Evolutionary conservation across 352 stramenopile species (phyloP).

Genomic region (Pythium scleroteichum): DNA sequence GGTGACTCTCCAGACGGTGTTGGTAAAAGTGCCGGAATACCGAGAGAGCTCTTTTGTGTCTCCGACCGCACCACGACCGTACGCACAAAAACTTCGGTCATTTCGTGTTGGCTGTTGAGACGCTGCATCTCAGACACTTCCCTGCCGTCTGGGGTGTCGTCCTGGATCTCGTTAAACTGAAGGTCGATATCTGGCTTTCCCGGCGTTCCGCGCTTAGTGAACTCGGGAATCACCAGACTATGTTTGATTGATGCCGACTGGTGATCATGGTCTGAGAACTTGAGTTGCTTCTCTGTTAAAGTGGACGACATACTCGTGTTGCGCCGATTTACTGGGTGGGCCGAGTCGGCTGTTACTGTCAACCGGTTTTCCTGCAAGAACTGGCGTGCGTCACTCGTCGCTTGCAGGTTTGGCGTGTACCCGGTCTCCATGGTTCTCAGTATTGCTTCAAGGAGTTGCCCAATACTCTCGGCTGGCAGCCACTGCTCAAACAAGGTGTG

Average conservation of each 20-base stretch:
- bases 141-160: not conserved
- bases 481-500: conserved; percentile 65
- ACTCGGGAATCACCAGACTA: conserved; percentile 16
- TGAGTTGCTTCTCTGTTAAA: conserved; percentile 3
- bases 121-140: conserved; percentile 23
- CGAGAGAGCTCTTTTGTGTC: conserved; percentile 7
- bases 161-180: conserved; percentile 21
- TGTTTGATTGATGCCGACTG: not conserved
- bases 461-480: conserved; percentile 54
- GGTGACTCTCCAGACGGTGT: not conserved
- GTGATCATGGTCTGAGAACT: not conserved
- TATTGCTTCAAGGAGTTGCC: conserved; percentile 60
- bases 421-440: conserved; percentile 73
- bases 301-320: conserved; percentile 1
- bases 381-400: conserved; percentile 53
- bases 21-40: not conserved
- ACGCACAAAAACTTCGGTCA: conserved; percentile 53
- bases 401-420: conserved; percentile 41
- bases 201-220: conserved; percentile 1
- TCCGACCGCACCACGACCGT: conserved; percentile 22
- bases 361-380: conserved; percentile 59
- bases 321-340: conserved; percentile 1
- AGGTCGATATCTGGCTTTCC: conserved; percentile 9
- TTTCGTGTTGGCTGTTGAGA: conserved; percentile 53
- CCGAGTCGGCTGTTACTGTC: conserved; percentile 6